Evolutionary conservation across 441 rosid genomes (phyloP).

Genomic region (Sinapis alba): DNA sequence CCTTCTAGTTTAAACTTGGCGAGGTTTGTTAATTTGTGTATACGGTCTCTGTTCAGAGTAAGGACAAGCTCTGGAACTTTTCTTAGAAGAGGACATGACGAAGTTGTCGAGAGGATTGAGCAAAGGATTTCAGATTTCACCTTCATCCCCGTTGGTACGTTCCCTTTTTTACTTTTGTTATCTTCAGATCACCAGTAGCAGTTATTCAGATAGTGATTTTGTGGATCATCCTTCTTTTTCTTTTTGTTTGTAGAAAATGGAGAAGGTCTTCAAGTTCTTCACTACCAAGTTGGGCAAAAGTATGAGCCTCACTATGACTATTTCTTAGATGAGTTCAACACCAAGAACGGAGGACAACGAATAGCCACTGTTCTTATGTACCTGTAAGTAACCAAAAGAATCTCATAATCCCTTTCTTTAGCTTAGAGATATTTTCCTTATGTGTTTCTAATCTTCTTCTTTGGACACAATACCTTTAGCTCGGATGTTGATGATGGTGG

Average conservation of each 20-base stretch:
- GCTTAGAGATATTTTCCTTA: neutral
- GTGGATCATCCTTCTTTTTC: neutral
- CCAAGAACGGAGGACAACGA: constrained; percentile 73
- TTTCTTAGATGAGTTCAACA: constrained; percentile 69
- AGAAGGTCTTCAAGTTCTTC: constrained; percentile 79
- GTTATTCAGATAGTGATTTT: neutral
- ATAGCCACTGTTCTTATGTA: constrained; percentile 80
- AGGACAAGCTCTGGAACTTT: constrained; percentile 77
- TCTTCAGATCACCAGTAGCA: neutral
- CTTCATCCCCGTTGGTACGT: constrained; percentile 73
- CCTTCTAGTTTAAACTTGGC: neutral
- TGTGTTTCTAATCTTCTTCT: neutral
- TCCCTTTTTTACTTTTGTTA: neutral
- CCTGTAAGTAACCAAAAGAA: constrained; percentile 53
- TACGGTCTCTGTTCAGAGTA: constrained; percentile 41
- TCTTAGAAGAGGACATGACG: constrained; percentile 63
- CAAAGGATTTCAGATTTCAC: constrained; percentile 70
- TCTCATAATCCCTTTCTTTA: neutral
- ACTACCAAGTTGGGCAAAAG: constrained; percentile 77
- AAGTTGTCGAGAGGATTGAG: constrained; percentile 61
- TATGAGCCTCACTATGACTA: constrained; percentile 78
- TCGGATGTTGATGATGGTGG: constrained; percentile 87
- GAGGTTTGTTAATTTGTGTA: neutral
- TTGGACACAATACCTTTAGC: constrained; percentile 36
- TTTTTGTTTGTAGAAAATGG: constrained; percentile 56